Conservation (phyloP, 331 rosid genomes). For the Acacia pycnantha region DNA sequence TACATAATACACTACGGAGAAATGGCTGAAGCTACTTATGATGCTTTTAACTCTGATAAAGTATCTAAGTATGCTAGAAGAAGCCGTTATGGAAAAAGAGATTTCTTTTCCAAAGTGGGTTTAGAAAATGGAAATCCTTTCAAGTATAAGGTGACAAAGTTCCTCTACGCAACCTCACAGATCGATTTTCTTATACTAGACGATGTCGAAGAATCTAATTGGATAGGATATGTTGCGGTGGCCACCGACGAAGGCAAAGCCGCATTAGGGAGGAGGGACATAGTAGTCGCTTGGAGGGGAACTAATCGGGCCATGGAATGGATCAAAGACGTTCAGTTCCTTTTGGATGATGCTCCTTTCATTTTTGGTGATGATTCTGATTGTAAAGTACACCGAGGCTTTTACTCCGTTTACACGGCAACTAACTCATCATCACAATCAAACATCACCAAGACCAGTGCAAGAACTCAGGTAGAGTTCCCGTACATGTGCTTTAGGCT, state of each 20-base stretch:
- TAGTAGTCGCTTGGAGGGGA: conserved; percentile 31
- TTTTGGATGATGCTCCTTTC: conserved; percentile 11
- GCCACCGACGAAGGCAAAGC: conserved; percentile 33
- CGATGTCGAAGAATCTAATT: conserved; percentile 10
- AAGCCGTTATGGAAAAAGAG: not conserved
- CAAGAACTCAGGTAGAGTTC: not conserved
- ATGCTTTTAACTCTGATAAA: not conserved
- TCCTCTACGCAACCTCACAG: not conserved
- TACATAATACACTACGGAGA: not conserved
- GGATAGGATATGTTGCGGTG: conserved; percentile 40
- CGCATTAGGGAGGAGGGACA: conserved; percentile 33
- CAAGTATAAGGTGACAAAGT: not conserved
- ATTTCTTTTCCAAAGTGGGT: not conserved
- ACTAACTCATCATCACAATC: not conserved
- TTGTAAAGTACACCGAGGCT: conserved; percentile 25
- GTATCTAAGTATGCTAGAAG: not conserved
- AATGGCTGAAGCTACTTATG: not conserved
- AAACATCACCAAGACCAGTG: conserved; percentile 3
- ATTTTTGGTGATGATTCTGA: conserved; percentile 15
- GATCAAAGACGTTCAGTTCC: conserved; percentile 17
- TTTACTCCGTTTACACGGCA: conserved; percentile 32
- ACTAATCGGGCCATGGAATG: conserved; percentile 5
- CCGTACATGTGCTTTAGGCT: no score
- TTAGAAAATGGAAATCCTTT: not conserved
- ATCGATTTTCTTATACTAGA: not conserved